phyloP scores from a whole-genome alignment of 129 eudicot species.

The Centaurea solstitialis region DNA sequence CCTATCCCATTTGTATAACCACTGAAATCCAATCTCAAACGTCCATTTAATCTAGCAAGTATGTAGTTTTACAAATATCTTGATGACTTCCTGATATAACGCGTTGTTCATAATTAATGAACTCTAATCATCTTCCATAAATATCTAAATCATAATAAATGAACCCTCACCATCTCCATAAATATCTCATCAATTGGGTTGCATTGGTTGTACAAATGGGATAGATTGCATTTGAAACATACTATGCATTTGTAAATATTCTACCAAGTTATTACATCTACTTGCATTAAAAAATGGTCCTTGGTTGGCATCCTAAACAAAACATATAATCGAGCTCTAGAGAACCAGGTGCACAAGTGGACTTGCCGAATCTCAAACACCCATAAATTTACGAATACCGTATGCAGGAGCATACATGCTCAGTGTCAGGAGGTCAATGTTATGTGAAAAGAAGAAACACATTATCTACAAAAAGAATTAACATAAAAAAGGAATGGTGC shows the following conservation, averaged over 20 bases:
- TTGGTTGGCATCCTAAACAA: neutral
- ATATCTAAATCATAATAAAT: too few species aligned
- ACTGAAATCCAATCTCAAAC: too few species aligned
- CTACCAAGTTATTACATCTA: neutral
- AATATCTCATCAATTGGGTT: too few species aligned
- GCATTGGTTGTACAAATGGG: too few species aligned
- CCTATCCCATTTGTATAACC: too few species aligned
- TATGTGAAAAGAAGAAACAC: neutral
- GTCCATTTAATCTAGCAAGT: too few species aligned
- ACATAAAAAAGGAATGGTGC: constrained; percentile 26
- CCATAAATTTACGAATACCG: neutral
- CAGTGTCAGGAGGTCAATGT: neutral
- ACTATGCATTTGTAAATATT: neutral
- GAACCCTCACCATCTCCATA: too few species aligned
- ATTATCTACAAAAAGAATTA: neutral
- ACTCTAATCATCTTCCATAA: too few species aligned
- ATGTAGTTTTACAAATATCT: too few species aligned
- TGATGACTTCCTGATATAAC: too few species aligned
- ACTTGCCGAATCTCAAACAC: neutral
- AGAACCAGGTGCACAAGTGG: neutral
- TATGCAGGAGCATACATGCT: neutral
- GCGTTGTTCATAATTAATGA: too few species aligned
- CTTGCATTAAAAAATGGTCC: neutral
- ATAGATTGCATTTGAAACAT: too few species aligned
- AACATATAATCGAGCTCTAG: neutral